Conservation (phyloP, 345 rosid genomes). For the Pistacia integerrima region DNA sequence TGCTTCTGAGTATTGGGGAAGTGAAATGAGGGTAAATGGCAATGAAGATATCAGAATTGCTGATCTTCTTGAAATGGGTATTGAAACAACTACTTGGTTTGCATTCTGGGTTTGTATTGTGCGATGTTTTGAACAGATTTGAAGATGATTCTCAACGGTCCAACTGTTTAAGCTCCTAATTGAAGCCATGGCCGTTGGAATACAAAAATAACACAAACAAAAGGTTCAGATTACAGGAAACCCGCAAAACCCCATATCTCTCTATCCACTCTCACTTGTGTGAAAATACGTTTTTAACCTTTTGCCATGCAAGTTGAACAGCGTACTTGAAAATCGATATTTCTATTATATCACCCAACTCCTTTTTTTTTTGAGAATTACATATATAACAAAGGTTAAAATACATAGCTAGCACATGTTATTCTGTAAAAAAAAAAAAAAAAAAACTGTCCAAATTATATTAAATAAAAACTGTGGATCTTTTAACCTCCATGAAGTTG, state of each 20-base stretch:
- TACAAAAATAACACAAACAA: not conserved
- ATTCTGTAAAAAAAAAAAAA: not conserved
- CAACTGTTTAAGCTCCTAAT: constrained; percentile 32
- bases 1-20: constrained; percentile 58
- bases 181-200: constrained; percentile 47
- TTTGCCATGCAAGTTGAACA: not conserved
- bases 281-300: constrained; percentile 30
- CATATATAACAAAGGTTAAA: not conserved
- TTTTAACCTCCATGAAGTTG: not conserved
- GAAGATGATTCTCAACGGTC: constrained; percentile 26
- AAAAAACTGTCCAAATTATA: not conserved
- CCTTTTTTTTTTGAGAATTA: not conserved
- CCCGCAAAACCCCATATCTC: constrained; percentile 8
- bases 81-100: constrained; percentile 33
- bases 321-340: not conserved
- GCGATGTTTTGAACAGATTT: constrained; percentile 17
- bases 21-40: constrained; percentile 43
- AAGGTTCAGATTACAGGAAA: constrained; percentile 2
- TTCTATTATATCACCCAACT: not conserved
- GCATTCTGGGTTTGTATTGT: constrained; percentile 24
- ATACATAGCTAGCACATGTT: not conserved
- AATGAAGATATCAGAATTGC: constrained; percentile 49
- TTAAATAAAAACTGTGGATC: not conserved
- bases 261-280: constrained; percentile 16
- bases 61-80: constrained; percentile 63